Evolutionary conservation across 192 early-diverging fungal species (phyloP), one percentile per base, ranked within the genome.

Genomic region (Podochytrium sp.): DNA sequence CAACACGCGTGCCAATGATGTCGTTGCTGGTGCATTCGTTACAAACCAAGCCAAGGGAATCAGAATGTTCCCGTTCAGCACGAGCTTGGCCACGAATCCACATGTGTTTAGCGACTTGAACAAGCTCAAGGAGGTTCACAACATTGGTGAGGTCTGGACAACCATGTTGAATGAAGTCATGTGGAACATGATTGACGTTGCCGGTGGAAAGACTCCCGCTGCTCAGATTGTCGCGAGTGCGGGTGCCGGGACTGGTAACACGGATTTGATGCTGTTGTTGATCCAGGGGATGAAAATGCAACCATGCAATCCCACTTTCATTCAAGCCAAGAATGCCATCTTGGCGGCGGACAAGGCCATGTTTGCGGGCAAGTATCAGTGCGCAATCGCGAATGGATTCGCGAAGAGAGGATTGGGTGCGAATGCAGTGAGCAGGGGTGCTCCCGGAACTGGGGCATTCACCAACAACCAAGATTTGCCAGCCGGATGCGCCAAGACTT

Each of bases 71-170:
- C 49, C 64, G 1, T 90, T 87, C 81, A 83, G 84, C 34, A 90
- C 89, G 1, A 76, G 32, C 74, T 27, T 76, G 34, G 58, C 53
- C 30, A 76, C 63, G 18, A 79, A 79, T 51, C 68, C 68, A 14
- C 50, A 53, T 20, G 79, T 39, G 33, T 80, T 55, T 42, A 27
- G 74, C 10, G 30, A 35, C 62, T n/a, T 75, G 2, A 41, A 39
- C 32, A 76, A 37, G 16, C 52, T 60, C 60, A 56, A 78, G 30
- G 85, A 87, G 41, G 86, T 86, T 16, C 88, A 91, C 64, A 68
- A 60, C 27, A 81, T 90, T 50, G 90, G 90, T 57, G 84, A 84
- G 42, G 71, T 91, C 37, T 91, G 90, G 90, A 81, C 84, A 2
- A 65, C 73, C 30, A 86, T 89, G 51, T 79, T 90, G 52, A 59